Evolutionary conservation across 108 stramenopile genomes (phyloP), one percentile per base, ranked within the genome.

Genomic region (Cyclotella sp.): DNA sequence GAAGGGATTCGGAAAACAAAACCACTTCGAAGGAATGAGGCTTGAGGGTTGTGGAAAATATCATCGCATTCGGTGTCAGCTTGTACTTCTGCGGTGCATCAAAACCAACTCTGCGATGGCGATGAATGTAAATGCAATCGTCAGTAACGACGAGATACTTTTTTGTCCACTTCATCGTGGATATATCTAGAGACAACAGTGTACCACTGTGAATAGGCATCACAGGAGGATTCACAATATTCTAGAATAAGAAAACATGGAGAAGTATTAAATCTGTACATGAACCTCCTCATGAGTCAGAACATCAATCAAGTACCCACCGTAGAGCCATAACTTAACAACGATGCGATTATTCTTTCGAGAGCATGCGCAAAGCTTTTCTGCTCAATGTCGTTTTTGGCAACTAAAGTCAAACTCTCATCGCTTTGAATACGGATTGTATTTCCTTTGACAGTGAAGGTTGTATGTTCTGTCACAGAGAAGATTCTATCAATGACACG

Each of bases 61-160:
- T 72, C 70, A 72, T 78, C 24, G 44, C 53, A 49, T 78, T 78
- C 0, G 77, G 77, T 2, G 65, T 60, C n/a, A 76, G 45, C 2
- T 40, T 49, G 27, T 61, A 22, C 46, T 47, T 47, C 27, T 49
- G 71, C 26, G 71, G 67, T 19, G 44, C 63, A 22, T 71, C 70
- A 40, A 78, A 78, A 4, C 77, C 77, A 51, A 71, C 45, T 26
- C 64, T 61, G 26, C 64, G 63, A 61, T 72, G 70, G 24, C 55
- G 70, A 24, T 78, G 70, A 24, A 78, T 64, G 65, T 45, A 78
- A 27, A 78, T 64, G 54, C 64, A 42, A 29, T 71, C 65, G 15
- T 78, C 77, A 30, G 77, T 72, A 46, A 78, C 11, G 15, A 78
- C 70, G 30, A 78, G 54, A 42, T 78, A 78, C 24, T 71, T 78